phyloP scores from a whole-genome alignment of 2,329 filamentous ascomycete species.

The Curvularia verruculosa region DNA sequence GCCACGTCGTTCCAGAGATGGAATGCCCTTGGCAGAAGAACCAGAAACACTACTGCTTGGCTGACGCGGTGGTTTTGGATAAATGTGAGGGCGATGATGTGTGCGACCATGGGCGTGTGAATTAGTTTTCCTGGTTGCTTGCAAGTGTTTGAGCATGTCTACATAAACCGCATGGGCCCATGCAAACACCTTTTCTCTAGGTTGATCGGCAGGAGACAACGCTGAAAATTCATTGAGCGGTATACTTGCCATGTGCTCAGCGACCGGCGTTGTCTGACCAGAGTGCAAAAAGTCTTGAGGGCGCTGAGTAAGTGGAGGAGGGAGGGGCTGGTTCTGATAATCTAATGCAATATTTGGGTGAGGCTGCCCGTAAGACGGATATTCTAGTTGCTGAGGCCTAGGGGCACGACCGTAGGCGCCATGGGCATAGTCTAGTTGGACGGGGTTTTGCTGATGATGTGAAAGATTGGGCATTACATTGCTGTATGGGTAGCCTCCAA shows the following conservation, averaged over 20 bases:
- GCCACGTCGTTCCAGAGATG: slow-evolving; percentile 46
- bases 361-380: slow-evolving; percentile 33
- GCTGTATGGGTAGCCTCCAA: slow-evolving; percentile 35
- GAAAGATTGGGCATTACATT: slow-evolving; percentile 32
- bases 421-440: slow-evolving; percentile 34
- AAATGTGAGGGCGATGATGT: slow-evolving; percentile 62
- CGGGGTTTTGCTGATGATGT: slow-evolving; percentile 35
- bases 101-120: slow-evolving; percentile 51
- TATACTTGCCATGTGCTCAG: slow-evolving; percentile 28
- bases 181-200: slow-evolving; percentile 54
- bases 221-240: slow-evolving; percentile 48
- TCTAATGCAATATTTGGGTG: slow-evolving; percentile 34
- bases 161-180: slow-evolving; percentile 57
- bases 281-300: slow-evolving; percentile 38
- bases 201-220: slow-evolving; percentile 51
- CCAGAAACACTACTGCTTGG: slow-evolving; percentile 58
- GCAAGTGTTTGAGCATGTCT: slow-evolving; percentile 56
- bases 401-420: slow-evolving; percentile 31
- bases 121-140: slow-evolving; percentile 52
- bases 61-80: slow-evolving; percentile 66
- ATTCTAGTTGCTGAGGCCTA: slow-evolving; percentile 33
- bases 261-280: slow-evolving; percentile 38
- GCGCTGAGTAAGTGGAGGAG: slow-evolving; percentile 30
- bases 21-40: slow-evolving; percentile 34
- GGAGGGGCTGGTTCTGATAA: slow-evolving; percentile 34